Conservation (phyloP, 805 yeast genomes). For the Kodamaea jinghongensis region DNA sequence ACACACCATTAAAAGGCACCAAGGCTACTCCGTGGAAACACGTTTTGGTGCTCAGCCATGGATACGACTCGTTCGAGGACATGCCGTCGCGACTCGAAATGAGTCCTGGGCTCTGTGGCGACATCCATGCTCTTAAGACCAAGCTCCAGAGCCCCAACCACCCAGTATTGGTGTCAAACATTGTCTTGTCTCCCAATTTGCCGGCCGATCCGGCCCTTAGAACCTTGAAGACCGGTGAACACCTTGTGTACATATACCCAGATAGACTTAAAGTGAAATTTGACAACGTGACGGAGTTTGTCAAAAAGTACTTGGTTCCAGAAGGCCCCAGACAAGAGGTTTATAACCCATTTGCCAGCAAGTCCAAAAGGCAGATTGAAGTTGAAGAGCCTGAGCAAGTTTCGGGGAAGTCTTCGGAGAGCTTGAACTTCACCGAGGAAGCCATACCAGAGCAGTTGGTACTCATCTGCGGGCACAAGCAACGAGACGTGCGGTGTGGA, state of each 20-base stretch:
- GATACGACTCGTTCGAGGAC: conserved; percentile 27
- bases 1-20: conserved; percentile 44
- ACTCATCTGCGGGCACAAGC: conserved; percentile 63
- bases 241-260: conserved; percentile 51
- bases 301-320: conserved; percentile 42
- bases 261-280: conserved; percentile 43
- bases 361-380: too few relatives aligned
- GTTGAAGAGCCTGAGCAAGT: too few relatives aligned
- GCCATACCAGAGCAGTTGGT: conserved; percentile 23
- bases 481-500: conserved; percentile 69
- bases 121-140: conserved; percentile 35
- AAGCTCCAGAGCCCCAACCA: conserved; percentile 37
- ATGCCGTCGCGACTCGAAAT: conserved; percentile 55
- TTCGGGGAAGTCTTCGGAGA: too few relatives aligned
- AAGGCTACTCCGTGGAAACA: conserved; percentile 54
- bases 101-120: conserved; percentile 43
- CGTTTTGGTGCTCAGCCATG: conserved; percentile 50
- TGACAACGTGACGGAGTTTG: conserved; percentile 33
- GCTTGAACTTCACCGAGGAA: not conserved
- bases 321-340: conserved; percentile 17
- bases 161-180: conserved; percentile 52
- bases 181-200: conserved; percentile 24
- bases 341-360: conserved; percentile 23
- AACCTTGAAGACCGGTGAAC: conserved; percentile 8
- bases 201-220: conserved; percentile 9